phyloP scores from a whole-genome alignment of 257 asterid species.

The Solanum habrochaites region DNA sequence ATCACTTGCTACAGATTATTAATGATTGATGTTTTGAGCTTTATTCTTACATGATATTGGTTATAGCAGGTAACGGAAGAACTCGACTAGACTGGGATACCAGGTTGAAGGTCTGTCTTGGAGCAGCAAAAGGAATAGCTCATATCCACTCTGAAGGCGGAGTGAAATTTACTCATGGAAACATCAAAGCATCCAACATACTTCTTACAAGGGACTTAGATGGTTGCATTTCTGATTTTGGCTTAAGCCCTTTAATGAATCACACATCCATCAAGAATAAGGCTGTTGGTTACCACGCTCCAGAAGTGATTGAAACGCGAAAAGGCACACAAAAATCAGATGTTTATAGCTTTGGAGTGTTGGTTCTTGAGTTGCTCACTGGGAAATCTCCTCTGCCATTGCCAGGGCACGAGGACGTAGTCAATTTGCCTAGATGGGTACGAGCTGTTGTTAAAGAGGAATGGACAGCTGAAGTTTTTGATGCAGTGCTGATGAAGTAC shows the following conservation, averaged over 20 bases:
- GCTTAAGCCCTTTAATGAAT: not conserved
- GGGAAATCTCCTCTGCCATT: constrained; percentile 9
- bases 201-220: not conserved
- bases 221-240: constrained; percentile 14
- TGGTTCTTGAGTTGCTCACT: constrained; percentile 16
- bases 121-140: constrained; percentile 14
- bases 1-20: not conserved
- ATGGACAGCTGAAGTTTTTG: constrained; percentile 20
- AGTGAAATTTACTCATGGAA: constrained; percentile 9
- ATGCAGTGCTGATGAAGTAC: not conserved
- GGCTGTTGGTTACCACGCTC: constrained; percentile 12
- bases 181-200: constrained; percentile 14
- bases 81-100: constrained; percentile 14
- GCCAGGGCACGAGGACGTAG: not conserved
- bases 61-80: not conserved
- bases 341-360: constrained; percentile 20
- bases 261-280: not conserved
- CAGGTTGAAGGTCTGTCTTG: constrained; percentile 7
- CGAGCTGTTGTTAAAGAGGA: constrained; percentile 10
- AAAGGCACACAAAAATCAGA: constrained; percentile 14
- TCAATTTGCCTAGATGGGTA: constrained; percentile 15
- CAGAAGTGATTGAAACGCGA: constrained; percentile 10
- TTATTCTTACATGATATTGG: not conserved
- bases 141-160: constrained; percentile 7
- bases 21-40: not conserved